These are phyloP conservation scores for Claviceps arundinis DNA, from an alignment of 2,329 filamentous ascomycete species.

Conservation along the genomic window DNA sequence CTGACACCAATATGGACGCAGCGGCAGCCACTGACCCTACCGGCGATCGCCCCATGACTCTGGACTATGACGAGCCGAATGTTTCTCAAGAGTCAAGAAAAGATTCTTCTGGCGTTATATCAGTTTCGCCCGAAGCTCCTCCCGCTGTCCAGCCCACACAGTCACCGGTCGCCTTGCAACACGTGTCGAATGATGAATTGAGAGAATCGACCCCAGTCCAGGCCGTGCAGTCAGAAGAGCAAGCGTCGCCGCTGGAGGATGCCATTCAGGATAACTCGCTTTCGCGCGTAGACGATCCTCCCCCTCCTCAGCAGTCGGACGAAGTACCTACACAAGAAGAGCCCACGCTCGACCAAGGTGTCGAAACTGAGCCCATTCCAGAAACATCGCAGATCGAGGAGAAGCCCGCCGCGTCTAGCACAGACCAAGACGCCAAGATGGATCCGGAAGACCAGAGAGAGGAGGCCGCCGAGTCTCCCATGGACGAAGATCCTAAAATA, in stretches of 20 bases:
- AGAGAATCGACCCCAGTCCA: neutral
- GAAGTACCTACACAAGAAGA: neutral
- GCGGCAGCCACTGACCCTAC: neutral
- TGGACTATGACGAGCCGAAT: neutral
- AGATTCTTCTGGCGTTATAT: neutral
- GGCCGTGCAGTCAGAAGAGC: neutral
- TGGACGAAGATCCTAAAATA: neutral
- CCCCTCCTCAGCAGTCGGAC: neutral
- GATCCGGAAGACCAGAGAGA: too few relatives aligned
- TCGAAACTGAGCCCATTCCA: neutral
- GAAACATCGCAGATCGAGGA: slow-evolving; percentile 16
- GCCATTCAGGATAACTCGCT: neutral
- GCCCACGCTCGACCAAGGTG: neutral
- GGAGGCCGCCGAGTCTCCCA: slow-evolving; percentile 11
- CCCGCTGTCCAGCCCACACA: neutral
- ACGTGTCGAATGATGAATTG: neutral
- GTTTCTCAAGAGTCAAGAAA: neutral
- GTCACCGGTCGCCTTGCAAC: neutral
- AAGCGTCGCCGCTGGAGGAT: neutral
- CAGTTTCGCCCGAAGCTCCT: neutral
- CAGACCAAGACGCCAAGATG: too few relatives aligned
- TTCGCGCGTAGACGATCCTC: neutral
- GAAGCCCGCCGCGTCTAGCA: neutral
- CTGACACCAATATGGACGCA: neutral
- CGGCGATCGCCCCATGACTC: neutral